phyloP scores from a whole-genome alignment of 129 eudicot genomes.

The Daucus carota region DH1_v3.0 NC_030382.2:50435001-50435500 shows the following conservation, averaged over 20 bases:
- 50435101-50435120: constrained; percentile 55
- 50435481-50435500: constrained; percentile 82
- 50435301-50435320: background rate
- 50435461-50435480: constrained; percentile 52
- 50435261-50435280: background rate
- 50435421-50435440: constrained; percentile 34
- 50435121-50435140: constrained; percentile 63
- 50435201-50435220: background rate
- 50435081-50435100: constrained; percentile 54
- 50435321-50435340: background rate
- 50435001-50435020: constrained; percentile 60
- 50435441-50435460: constrained; percentile 42
- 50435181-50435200: background rate
- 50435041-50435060: constrained; percentile 57
- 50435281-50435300: background rate
- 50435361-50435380: constrained; percentile 47
- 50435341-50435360: constrained; percentile 73
- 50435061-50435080: constrained; percentile 56
- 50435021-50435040: constrained; percentile 68
- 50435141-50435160: constrained; percentile 9
- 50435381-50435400: constrained; percentile 46
- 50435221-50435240: background rate
- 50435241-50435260: background rate
- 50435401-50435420: constrained; percentile 64
- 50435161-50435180: background rate